These are phyloP conservation scores for Oryza brachyantha DNA, from an alignment of 176 grass and related monocot species.

Conservation along the genomic window DNA sequence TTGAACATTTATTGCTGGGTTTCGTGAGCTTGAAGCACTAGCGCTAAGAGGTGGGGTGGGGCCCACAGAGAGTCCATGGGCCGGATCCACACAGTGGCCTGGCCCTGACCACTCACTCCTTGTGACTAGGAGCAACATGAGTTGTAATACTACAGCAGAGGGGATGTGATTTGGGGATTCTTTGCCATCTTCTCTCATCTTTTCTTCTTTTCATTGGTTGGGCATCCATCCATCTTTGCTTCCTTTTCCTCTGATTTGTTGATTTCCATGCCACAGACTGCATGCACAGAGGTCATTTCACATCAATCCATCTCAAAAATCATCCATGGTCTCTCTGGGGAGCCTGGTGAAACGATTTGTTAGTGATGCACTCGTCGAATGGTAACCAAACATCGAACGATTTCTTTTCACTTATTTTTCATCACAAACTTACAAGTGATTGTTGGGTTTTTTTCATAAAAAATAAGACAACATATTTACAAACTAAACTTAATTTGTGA, in stretches of 20 bases:
- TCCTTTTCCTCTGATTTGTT: neutral
- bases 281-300: slow-evolving; percentile 6
- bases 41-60: neutral
- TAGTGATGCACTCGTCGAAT: no score
- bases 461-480: no score
- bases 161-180: slow-evolving; percentile 31
- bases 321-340: neutral
- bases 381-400: no score
- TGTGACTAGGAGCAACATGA: slow-evolving; percentile 7
- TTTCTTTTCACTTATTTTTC: no score
- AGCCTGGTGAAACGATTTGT: neutral
- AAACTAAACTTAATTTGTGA: no score
- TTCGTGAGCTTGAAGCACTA: slow-evolving; percentile 35
- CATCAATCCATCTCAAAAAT: neutral
- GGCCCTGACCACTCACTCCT: neutral
- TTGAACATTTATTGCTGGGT: slow-evolving; percentile 13
- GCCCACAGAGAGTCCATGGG: neutral
- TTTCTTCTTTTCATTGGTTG: neutral
- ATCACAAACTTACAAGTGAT: no score
- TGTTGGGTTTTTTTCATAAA: no score
- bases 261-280: slow-evolving; percentile 17
- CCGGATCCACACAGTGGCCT: neutral
- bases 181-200: neutral
- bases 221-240: neutral
- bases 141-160: slow-evolving; percentile 2